These are phyloP conservation scores for Penicillium capsulatum DNA, from an alignment of 2,329 filamentous ascomycete species.

Conservation along the genomic window DNA sequence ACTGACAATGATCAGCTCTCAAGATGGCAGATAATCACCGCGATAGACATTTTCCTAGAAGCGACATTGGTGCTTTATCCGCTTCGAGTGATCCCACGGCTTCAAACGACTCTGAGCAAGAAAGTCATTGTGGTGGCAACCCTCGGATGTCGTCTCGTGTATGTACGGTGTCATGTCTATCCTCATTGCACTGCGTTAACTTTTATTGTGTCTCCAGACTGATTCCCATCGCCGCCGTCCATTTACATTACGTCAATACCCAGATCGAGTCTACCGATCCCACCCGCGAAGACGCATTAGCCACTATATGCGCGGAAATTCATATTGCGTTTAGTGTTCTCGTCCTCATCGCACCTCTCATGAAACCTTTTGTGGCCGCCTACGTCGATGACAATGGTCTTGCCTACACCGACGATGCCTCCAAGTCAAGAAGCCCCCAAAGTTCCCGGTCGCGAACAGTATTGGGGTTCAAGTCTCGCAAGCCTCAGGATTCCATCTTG, in stretches of 20 bases:
- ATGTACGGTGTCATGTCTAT: slow-evolving; percentile 4
- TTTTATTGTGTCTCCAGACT: slow-evolving; percentile 28
- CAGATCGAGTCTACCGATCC: slow-evolving; percentile 34
- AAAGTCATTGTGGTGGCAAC: slow-evolving; percentile 41
- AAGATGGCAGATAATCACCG: slow-evolving; percentile 39
- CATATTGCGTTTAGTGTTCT: slow-evolving; percentile 43
- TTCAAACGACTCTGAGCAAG: slow-evolving; percentile 38
- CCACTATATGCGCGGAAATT: slow-evolving; percentile 38
- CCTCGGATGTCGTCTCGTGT: slow-evolving; percentile 42
- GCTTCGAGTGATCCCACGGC: slow-evolving; percentile 35
- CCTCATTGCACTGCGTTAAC: not conserved
- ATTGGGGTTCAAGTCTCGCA: not conserved
- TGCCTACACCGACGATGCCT: slow-evolving; percentile 21
- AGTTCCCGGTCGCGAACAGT: not conserved
- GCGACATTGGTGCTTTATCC: slow-evolving; percentile 36
- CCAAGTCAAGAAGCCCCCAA: slow-evolving; percentile 6
- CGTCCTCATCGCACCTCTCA: slow-evolving; percentile 41
- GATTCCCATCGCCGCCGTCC: slow-evolving; percentile 38
- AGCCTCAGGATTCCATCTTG: not conserved
- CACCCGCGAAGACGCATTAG: slow-evolving; percentile 35
- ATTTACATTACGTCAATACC: slow-evolving; percentile 35
- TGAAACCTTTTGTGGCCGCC: slow-evolving; percentile 44
- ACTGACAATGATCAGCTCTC: slow-evolving; percentile 24
- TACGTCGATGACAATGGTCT: slow-evolving; percentile 27
- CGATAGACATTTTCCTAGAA: slow-evolving; percentile 42